These are phyloP conservation scores for Pseudogymnoascus sp. DNA, from an alignment of 2,329 filamentous ascomycete genomes.

Conservation along the genomic window DNA sequence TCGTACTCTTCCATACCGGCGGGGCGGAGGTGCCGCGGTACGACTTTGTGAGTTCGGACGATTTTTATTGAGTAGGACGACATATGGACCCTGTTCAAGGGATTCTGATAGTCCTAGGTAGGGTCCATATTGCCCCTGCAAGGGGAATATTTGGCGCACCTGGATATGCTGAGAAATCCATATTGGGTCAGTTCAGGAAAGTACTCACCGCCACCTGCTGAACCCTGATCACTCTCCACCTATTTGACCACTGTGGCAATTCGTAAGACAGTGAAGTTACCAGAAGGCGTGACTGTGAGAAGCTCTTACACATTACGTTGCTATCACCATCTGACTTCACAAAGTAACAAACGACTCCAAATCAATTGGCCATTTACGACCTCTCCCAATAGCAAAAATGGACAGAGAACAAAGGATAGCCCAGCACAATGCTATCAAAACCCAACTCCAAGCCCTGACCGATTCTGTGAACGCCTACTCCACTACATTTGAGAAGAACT, in stretches of 20 bases:
- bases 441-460: neutral
- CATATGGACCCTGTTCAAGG: neutral
- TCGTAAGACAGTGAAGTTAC: neutral
- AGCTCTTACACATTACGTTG: neutral
- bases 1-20: neutral
- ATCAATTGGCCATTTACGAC: neutral
- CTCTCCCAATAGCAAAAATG: neutral
- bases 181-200: neutral
- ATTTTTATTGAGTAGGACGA: neutral
- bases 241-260: neutral
- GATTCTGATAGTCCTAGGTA: neutral
- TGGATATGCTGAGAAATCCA: neutral
- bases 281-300: neutral
- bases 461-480: conserved; percentile 3
- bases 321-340: neutral
- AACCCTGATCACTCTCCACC: neutral
- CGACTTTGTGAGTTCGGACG: neutral
- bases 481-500: conserved; percentile 4
- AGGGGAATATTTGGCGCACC: neutral
- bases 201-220: neutral
- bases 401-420: conserved; percentile 2
- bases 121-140: neutral
- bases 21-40: neutral
- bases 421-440: conserved; percentile 7
- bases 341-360: neutral